These are phyloP conservation scores for Cladophialophora carrionii DNA, from an alignment of 2,329 filamentous ascomycete genomes.

Conservation along the genomic window DNA sequence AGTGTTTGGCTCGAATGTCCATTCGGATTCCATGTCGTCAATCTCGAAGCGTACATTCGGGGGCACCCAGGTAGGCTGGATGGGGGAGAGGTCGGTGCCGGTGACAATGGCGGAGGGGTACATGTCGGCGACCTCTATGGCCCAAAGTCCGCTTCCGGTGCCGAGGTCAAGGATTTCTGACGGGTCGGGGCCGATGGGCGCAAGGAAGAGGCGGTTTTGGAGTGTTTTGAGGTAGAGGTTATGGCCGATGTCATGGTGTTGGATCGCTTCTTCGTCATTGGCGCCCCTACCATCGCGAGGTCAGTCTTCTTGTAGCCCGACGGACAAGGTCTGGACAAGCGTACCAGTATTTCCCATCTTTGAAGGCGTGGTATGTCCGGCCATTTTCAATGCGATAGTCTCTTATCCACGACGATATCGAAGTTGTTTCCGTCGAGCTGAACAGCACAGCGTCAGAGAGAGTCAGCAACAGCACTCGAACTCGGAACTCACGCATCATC, in stretches of 20 bases:
- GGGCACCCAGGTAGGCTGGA: constrained; percentile 50
- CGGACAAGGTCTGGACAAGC: not conserved
- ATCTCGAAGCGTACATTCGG: constrained; percentile 61
- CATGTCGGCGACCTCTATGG: constrained; percentile 42
- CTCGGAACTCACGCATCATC: constrained; percentile 26
- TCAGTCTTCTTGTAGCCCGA: not conserved
- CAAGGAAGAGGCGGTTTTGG: constrained; percentile 44
- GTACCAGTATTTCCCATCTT: constrained; percentile 36
- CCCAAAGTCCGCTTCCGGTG: constrained; percentile 31
- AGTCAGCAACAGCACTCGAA: not conserved
- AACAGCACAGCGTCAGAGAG: not conserved
- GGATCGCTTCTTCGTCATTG: constrained; percentile 52
- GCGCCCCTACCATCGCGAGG: constrained; percentile 33
- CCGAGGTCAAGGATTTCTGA: constrained; percentile 41
- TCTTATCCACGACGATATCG: constrained; percentile 31
- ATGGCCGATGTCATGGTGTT: constrained; percentile 39
- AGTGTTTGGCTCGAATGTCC: constrained; percentile 57
- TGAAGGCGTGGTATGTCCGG: constrained; percentile 35
- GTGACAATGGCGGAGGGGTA: constrained; percentile 38
- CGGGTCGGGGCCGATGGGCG: constrained; percentile 43
- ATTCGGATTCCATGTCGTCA: constrained; percentile 62
- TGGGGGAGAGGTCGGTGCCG: constrained; percentile 40
- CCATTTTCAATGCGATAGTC: constrained; percentile 34
- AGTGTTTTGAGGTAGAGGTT: constrained; percentile 42
- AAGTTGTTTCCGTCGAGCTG: constrained; percentile 30